Evolutionary conservation across 1,139 yeast species (phyloP), one percentile per base, ranked within the genome.

Genomic region (Nakaseomyces uthaithaninus): DNA sequence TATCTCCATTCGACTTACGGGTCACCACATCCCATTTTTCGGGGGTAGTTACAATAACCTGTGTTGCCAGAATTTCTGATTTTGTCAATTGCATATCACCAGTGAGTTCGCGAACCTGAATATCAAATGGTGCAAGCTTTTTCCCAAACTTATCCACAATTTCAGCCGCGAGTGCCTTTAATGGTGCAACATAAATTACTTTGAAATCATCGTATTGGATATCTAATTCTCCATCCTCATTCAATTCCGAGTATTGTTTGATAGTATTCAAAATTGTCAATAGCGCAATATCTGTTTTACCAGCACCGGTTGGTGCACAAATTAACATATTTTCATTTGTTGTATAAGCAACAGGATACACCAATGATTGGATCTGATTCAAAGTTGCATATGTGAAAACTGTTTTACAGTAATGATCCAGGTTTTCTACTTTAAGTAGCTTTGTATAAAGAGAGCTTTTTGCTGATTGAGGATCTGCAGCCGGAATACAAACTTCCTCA

Each of bases 221-320:
- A 51, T 78, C 81, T 26, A 81, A 65, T 11, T 72, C 68, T 1
- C 72, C 65, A 2, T 75, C 77, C 23, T 70, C 75, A 15, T 71
- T 73, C 1, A 42, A 52, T 42, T 68, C 59, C 0, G 67, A 52
- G 52, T 61, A 57, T 55, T 85, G 91, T 33, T 78, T 74, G n/a
- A 91, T 80, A 0, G 93, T 75, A 52, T 82, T 85, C 41, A 93
- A 67, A 53, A 91, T 78, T 0, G 97, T 71, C 31, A 91, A 65
- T 53, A 93, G 66, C 0, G 99, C 99, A 30, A 93, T 95, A 60
- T 93, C 97, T 0, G 99, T 93, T 57, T 91, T 91, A 72, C 99
- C 99, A 6, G 98, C 97, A 70, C 99, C 98, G 0, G 99, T 91
- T 2, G 99, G 99, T 0, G 99, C 99, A 74, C 98, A 91, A 2